These are phyloP conservation scores for Lactarius quietus DNA, from an alignment of 768 basidiomycete species.

Conservation along the genomic window DNA sequence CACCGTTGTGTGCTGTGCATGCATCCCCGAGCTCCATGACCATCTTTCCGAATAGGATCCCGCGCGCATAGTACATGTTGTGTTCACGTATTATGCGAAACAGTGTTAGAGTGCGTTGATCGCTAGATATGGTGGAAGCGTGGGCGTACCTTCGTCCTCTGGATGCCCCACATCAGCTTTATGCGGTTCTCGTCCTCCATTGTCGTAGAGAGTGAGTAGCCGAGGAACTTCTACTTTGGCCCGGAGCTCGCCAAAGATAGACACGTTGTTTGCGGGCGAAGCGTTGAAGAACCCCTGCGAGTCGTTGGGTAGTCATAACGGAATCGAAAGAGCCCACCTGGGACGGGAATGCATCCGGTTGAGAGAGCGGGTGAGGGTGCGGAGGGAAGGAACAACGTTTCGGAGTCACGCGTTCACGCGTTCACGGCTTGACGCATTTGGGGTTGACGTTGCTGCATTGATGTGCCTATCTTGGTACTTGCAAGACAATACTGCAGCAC, in stretches of 20 bases:
- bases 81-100: slow-evolving; percentile 56
- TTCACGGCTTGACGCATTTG: too few species aligned
- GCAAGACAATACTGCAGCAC: too few species aligned
- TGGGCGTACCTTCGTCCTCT: slow-evolving; percentile 73
- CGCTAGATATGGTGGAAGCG: too few species aligned
- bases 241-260: slow-evolving; percentile 87
- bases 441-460: too few species aligned
- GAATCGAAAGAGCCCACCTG: slow-evolving; percentile 98
- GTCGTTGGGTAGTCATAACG: slow-evolving; percentile 89
- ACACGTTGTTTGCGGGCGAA: slow-evolving; percentile 83
- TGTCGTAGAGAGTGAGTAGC: slow-evolving; percentile 91
- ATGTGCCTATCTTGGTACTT: too few species aligned
- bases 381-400: slow-evolving; percentile 45
- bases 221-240: slow-evolving; percentile 96
- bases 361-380: background rate
- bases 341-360: slow-evolving; percentile 85
- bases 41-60: slow-evolving; percentile 91
- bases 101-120: background rate
- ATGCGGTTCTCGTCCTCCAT: slow-evolving; percentile 98
- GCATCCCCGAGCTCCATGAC: slow-evolving; percentile 92
- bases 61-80: slow-evolving; percentile 95
- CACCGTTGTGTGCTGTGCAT: slow-evolving; percentile 80
- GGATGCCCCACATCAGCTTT: slow-evolving; percentile 73
- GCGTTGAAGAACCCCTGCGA: slow-evolving; percentile 94
- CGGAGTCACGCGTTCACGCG: too few species aligned